phyloP scores from a whole-genome alignment of 78 protist species.

The Speleostelium caveatum region DNA sequence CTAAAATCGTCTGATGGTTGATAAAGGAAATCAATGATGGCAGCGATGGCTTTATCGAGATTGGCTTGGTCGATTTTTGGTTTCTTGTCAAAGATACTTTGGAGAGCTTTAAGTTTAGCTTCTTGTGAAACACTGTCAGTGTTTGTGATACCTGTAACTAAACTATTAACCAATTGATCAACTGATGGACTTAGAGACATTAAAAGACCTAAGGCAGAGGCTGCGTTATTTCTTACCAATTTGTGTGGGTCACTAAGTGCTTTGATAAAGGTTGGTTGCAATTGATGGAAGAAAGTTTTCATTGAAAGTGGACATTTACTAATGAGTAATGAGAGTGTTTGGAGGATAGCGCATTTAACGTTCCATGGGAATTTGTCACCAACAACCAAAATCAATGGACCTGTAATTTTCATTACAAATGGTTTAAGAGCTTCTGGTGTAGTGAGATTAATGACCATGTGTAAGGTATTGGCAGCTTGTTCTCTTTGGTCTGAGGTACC shows the following conservation, averaged over 20 bases:
- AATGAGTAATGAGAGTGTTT: conserved; percentile 84
- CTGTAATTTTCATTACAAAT: conserved; percentile 88
- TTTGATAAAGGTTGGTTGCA: conserved; percentile 93
- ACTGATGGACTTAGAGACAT: conserved; percentile 76
- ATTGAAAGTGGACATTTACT: conserved; percentile 67
- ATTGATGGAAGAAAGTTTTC: conserved; percentile 95
- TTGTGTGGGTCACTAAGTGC: conserved; percentile 73
- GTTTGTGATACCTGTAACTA: conserved; percentile 52
- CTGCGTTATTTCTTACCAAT: conserved; percentile 80
- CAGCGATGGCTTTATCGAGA: conserved; percentile 35
- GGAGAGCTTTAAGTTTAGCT: conserved; percentile 77
- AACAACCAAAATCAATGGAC: conserved; percentile 94
- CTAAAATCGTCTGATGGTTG: conserved; percentile 48
- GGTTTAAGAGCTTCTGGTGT: conserved; percentile 81
- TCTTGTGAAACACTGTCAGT: conserved; percentile 55
- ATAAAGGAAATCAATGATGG: conserved; percentile 41
- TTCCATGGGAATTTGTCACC: conserved; percentile 90
- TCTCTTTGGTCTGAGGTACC: conserved; percentile 91
- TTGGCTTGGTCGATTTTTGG: conserved; percentile 80
- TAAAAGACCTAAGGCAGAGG: conserved; percentile 80
- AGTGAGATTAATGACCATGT: conserved; percentile 76
- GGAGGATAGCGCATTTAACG: conserved; percentile 81
- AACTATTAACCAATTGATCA: conserved; percentile 85
- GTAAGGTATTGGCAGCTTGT: conserved; percentile 89
- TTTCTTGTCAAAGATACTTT: conserved; percentile 68